phyloP scores from a whole-genome alignment of 2,329 filamentous ascomycete species.

The Aspergillus ustus region DNA sequence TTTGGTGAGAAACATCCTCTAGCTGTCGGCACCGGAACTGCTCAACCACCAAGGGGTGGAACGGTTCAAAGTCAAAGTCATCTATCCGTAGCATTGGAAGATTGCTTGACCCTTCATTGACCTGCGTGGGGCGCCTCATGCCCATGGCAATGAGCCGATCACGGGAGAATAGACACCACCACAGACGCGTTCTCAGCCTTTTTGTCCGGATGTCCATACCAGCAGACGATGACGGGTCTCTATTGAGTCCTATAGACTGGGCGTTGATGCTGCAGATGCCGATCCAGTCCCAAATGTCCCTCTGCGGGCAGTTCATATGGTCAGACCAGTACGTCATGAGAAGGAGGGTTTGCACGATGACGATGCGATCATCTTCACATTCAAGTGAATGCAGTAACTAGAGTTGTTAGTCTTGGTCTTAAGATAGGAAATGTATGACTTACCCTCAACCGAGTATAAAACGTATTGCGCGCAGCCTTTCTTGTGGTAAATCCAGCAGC shows the following conservation, averaged over 20 bases:
- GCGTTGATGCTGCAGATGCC: constrained; percentile 31
- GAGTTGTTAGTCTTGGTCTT: too few species aligned
- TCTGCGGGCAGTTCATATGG: constrained; percentile 80
- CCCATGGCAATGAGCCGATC: constrained; percentile 86
- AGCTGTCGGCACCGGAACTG: constrained; percentile 70
- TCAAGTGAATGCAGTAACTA: constrained; percentile 88
- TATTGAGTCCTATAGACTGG: constrained; percentile 29
- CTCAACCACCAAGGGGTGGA: constrained; percentile 68
- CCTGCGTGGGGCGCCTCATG: constrained; percentile 83
- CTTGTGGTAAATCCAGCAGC: constrained; percentile 75
- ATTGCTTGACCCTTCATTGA: constrained; percentile 88
- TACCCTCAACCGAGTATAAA: constrained; percentile 83
- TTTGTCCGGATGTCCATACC: constrained; percentile 25
- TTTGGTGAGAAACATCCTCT: constrained; percentile 72
- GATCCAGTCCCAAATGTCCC: constrained; percentile 59
- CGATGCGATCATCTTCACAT: constrained; percentile 82
- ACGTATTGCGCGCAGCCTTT: constrained; percentile 78
- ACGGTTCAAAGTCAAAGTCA: constrained; percentile 75
- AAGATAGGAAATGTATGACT: constrained; percentile 38
- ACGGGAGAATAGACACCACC: constrained; percentile 94
- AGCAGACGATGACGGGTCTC: constrained; percentile 22
- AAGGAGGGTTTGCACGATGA: constrained; percentile 80
- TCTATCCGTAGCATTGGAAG: constrained; percentile 81
- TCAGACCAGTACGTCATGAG: constrained; percentile 96
- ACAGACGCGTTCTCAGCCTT: constrained; percentile 83